phyloP scores from a whole-genome alignment of 768 basidiomycete genomes.

The Amanita exitialis region DNA sequence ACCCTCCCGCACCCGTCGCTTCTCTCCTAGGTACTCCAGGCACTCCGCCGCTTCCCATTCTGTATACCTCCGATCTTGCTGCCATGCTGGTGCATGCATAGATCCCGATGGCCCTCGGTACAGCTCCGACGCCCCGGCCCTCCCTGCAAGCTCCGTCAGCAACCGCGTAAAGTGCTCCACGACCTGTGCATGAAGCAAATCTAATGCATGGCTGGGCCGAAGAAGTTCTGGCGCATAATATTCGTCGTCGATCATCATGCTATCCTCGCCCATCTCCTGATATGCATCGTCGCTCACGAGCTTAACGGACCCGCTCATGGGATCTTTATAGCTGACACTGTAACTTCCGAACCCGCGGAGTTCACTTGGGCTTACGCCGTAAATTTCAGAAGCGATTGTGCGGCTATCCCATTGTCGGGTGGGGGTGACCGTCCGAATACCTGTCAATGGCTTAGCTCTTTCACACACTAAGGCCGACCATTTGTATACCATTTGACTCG shows the following conservation, averaged over 20 bases:
- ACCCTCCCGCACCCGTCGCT: conserved; percentile 20
- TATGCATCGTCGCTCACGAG: conserved; percentile 1
- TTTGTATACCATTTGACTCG: background rate
- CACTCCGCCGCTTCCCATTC: conserved; percentile 49
- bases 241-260: conserved; percentile 59
- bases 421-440: conserved; percentile 27
- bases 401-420: conserved; percentile 36
- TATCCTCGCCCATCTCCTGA: conserved; percentile 24
- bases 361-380: conserved; percentile 25
- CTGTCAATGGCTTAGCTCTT: conserved; percentile 8
- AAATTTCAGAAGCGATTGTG: conserved; percentile 38
- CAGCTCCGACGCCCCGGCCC: conserved; percentile 41
- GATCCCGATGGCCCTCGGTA: conserved; percentile 29
- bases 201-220: conserved; percentile 46
- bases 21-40: conserved; percentile 43
- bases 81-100: conserved; percentile 46
- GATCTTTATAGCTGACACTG: conserved; percentile 27
- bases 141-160: conserved; percentile 45
- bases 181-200: conserved; percentile 57
- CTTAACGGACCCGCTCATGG: conserved; percentile 10
- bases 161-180: conserved; percentile 59
- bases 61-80: conserved; percentile 25
- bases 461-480: too few relatives aligned
- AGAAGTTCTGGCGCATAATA: conserved; percentile 20
- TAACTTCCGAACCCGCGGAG: conserved; percentile 29